Base-by-base conservation (phyloP, 2,329 filamentous ascomycete species). In the Fusarium scirpi region DNA sequence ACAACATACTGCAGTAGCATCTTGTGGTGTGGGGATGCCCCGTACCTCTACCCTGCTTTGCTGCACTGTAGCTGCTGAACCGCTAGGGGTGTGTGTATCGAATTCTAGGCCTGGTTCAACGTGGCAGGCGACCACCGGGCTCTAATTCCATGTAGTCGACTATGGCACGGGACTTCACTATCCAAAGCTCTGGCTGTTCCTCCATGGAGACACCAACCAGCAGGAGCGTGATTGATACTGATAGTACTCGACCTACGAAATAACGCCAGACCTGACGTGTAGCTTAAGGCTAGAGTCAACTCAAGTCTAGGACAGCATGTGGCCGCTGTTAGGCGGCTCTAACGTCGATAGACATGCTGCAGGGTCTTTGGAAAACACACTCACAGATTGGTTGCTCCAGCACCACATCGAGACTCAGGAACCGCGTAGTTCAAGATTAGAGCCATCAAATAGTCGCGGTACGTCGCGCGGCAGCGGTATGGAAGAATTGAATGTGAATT, bases 61-160 rank as follows among this genome's bases (percentile, higher is more conserved):
- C 34, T 38, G 34, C 51, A 63, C 53, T 70, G 54, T 62, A 57
- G 43, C 66, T 70, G 52, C 65, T 67, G 62, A 66, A 58, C 53
- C 58, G 43, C 54, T 62, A 56, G 69, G 70, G 66, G 72, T 52
- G 66, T 29, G 70, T 74, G 62, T 65, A 57, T 64, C 45, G 61
- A 56, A 66, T 65, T 69, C 65, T 62, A 73, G 73, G 64, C 66
- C 64, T 67, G 62, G 60, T 75, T 78, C 76, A 78, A 80, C 78
- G 78, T 80, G 78, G 77, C 78, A 78, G 73, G 58, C 72, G 72
- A 66, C 66, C 69, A 75, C 54, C 65, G 62, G 73, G 59, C 53
- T 65, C 51, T 46, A 41, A 25, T 56, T 38, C 58, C 43, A 64
- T 71, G 44, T 43, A 57, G 55, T 53, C 45, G 61, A 60, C 51